These are phyloP conservation scores for Nakaseomyces sp. DNA, from an alignment of 1,139 yeast genomes.

Conservation along the genomic window DNA sequence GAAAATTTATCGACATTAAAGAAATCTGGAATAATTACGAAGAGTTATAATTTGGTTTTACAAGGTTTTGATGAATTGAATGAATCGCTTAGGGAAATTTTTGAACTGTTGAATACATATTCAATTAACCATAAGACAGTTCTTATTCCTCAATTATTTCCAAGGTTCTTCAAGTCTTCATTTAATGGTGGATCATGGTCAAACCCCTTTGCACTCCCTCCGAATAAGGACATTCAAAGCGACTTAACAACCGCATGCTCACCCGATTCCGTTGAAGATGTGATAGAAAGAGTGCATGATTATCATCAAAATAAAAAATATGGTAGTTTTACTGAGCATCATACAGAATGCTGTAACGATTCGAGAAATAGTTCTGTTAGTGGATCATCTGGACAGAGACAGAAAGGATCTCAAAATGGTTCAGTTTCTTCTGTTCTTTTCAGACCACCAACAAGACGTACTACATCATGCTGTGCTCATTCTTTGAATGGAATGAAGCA, in stretches of 20 bases:
- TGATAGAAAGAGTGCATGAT: not conserved
- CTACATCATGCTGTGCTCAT: not conserved
- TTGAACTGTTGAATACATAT: slow-evolving; percentile 6
- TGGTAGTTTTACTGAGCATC: too few relatives aligned
- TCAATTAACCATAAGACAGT: not conserved
- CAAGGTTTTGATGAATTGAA: not conserved
- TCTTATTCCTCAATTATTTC: slow-evolving; percentile 52
- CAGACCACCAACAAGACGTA: not conserved
- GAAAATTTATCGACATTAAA: not conserved
- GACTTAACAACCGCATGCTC: not conserved
- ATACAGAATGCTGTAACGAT: not conserved
- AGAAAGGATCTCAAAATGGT: not conserved
- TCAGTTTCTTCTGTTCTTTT: not conserved
- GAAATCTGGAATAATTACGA: not conserved
- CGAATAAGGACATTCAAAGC: not conserved
- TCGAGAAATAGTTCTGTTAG: not conserved
- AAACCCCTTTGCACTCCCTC: slow-evolving; percentile 41
- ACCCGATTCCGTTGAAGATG: not conserved
- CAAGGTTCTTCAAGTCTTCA: slow-evolving; percentile 52
- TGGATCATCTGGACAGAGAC: not conserved
- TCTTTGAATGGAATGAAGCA: not conserved
- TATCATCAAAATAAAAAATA: not conserved
- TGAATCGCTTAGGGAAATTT: slow-evolving; percentile 19
- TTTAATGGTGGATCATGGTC: slow-evolving; percentile 71
- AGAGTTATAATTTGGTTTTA: slow-evolving; percentile 1